Conservation (phyloP, 345 rosid species). For the Brassica juncea region DNA sequence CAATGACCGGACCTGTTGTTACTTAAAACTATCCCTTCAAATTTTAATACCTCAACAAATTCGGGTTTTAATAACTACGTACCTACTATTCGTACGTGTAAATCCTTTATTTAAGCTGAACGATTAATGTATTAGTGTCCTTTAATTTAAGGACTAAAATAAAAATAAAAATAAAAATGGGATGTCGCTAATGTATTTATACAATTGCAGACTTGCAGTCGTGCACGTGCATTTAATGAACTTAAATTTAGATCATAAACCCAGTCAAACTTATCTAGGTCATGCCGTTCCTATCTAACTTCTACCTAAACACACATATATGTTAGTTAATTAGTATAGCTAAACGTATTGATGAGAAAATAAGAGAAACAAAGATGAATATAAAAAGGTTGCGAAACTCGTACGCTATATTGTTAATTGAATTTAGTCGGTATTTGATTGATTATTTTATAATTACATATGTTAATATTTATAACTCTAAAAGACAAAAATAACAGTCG, state of each 20-base stretch:
- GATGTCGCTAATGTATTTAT: slow-evolving; percentile 10
- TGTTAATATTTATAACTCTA: neutral
- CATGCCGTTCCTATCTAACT: slow-evolving; percentile 25
- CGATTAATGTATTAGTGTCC: neutral
- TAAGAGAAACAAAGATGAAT: slow-evolving; percentile 2
- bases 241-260: neutral
- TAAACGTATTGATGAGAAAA: neutral
- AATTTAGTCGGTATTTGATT: neutral
- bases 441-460: neutral
- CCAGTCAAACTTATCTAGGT: neutral
- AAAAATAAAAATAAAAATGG: neutral
- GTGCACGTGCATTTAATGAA: slow-evolving; percentile 29
- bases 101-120: neutral
- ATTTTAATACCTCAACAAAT: neutral
- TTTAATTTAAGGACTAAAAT: neutral
- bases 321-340: neutral
- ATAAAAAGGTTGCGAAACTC: neutral
- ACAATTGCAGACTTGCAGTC: slow-evolving; percentile 5
- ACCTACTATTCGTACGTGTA: slow-evolving; percentile 13
- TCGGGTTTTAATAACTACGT: neutral
- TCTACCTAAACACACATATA: slow-evolving; percentile 22
- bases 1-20: neutral
- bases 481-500: neutral
- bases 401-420: neutral
- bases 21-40: neutral